phyloP scores from a whole-genome alignment of 306 rosid genomes.

The Mimosa bimucronata region DNA sequence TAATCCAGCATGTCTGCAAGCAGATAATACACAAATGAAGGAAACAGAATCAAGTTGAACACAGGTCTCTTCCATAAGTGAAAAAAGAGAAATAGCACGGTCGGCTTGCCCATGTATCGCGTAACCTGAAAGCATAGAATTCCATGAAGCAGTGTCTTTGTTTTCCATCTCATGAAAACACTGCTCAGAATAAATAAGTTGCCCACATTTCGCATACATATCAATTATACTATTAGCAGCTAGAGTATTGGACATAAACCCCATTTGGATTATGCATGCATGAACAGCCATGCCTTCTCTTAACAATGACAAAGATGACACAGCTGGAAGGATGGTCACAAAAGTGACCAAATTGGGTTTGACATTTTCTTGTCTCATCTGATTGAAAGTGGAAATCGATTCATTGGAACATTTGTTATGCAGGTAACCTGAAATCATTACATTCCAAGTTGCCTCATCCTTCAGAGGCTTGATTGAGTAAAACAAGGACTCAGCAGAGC shows the following conservation, averaged over 20 bases:
- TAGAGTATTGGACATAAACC: conserved; percentile 54
- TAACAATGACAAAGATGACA: conserved; percentile 52
- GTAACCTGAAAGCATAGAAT: conserved; percentile 70
- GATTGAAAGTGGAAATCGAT: conserved; percentile 53
- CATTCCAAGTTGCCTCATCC: conserved; percentile 68
- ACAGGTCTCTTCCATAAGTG: conserved; percentile 55
- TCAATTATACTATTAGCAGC: conserved; percentile 62
- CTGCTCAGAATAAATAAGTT: conserved; percentile 58
- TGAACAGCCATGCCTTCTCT: conserved; percentile 70
- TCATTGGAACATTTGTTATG: conserved; percentile 46
- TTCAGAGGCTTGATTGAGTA: conserved; percentile 38
- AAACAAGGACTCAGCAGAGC: conserved; percentile 59
- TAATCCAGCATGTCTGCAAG: conserved; percentile 78
- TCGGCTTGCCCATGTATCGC: conserved; percentile 71
- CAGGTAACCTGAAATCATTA: conserved; percentile 62
- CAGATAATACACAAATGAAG: conserved; percentile 61
- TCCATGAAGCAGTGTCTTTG: conserved; percentile 66
- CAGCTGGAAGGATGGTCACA: conserved; percentile 62
- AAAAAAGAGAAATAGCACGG: conserved; percentile 54
- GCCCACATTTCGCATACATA: conserved; percentile 77
- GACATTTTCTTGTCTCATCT: conserved; percentile 56
- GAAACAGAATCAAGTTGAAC: conserved; percentile 63
- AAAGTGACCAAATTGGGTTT: conserved; percentile 61
- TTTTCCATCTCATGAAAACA: conserved; percentile 66
- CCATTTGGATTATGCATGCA: conserved; percentile 59